A percentile compares a stretch with the other conserved stretches of the same genome.
Evolutionary conservation across 2,329 filamentous ascomycete species (phyloP).

Genomic region (Stemphylium beticola): DNA sequence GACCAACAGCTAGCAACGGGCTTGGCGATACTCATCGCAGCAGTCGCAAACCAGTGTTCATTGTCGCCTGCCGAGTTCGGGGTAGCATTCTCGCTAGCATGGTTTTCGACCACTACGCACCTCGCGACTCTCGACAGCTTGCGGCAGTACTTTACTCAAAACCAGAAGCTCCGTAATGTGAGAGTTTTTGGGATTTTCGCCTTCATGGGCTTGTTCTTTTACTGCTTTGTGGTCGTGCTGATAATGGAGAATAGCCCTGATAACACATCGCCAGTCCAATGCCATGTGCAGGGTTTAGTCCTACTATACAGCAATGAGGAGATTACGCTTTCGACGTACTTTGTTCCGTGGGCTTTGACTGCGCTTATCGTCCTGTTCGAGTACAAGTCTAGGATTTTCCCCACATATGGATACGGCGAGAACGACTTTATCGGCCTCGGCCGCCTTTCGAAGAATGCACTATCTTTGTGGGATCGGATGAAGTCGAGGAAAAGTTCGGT

Average conservation of each 20-base stretch:
- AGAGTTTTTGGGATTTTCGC: slow-evolving; percentile 14
- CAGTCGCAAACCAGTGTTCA: slow-evolving; percentile 23
- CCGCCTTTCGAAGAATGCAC: neutral
- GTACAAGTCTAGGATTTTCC: neutral
- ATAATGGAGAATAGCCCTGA: neutral
- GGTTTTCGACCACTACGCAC: slow-evolving; percentile 34
- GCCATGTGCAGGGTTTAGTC: neutral
- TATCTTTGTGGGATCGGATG: neutral
- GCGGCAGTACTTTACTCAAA: slow-evolving; percentile 19
- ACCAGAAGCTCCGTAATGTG: slow-evolving; percentile 16
- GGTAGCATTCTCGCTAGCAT: slow-evolving; percentile 26
- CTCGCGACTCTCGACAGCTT: slow-evolving; percentile 26
- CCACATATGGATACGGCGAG: neutral
- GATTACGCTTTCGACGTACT: neutral
- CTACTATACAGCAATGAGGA: neutral
- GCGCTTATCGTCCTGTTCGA: neutral
- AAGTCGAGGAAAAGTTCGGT: neutral
- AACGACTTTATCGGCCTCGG: neutral
- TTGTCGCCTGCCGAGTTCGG: slow-evolving; percentile 22
- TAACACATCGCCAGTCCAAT: neutral
- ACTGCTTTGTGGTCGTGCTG: neutral
- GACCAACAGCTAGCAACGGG: slow-evolving; percentile 33
- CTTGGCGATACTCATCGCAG: slow-evolving; percentile 26
- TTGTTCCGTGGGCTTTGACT: slow-evolving; percentile 2
- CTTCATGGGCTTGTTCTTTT: slow-evolving; percentile 6